These are phyloP conservation scores for Stentor coeruleus DNA, from an alignment of 73 alveolate genomes.

Conservation along the genomic window DNA sequence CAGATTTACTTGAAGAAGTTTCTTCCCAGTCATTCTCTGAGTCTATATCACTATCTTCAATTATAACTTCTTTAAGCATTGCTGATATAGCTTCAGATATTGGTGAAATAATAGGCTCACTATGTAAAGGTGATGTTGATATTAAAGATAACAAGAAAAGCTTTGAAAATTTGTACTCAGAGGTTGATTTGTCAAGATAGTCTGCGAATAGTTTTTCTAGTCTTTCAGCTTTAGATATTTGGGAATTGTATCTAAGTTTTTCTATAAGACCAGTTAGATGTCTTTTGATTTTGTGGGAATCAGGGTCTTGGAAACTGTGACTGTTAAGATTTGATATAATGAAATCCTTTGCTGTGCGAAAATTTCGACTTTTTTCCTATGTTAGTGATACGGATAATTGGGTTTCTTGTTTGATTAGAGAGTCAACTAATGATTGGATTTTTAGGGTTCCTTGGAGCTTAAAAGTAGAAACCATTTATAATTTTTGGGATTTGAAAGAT, in stretches of 20 bases:
- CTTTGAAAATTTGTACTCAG: background rate
- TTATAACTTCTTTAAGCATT: background rate
- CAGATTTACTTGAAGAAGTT: background rate
- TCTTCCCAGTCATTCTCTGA: background rate
- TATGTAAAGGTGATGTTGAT: background rate
- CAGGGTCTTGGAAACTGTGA: slow-evolving; percentile 10
- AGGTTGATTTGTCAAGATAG: background rate
- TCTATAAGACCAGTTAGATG: background rate
- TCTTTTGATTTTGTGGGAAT: background rate
- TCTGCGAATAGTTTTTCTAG: background rate
- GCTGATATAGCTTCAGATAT: background rate
- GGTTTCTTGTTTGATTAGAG: background rate
- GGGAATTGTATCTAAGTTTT: slow-evolving; percentile 2
- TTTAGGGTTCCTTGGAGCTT: background rate
- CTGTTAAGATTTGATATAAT: background rate
- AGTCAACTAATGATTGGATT: background rate
- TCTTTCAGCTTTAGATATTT: slow-evolving; percentile 8
- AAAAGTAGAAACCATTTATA: background rate
- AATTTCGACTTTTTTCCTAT: background rate
- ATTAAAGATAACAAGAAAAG: background rate
- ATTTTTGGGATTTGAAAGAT: no score
- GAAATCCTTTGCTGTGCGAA: slow-evolving; percentile 8
- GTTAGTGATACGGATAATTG: background rate
- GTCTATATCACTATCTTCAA: background rate
- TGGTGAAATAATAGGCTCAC: background rate